Percentiles rank a stretch among this genome's conserved stretches.
phyloP scores from a whole-genome alignment of 805 yeast genomes.

The Peterozyma xylosa region DNA sequence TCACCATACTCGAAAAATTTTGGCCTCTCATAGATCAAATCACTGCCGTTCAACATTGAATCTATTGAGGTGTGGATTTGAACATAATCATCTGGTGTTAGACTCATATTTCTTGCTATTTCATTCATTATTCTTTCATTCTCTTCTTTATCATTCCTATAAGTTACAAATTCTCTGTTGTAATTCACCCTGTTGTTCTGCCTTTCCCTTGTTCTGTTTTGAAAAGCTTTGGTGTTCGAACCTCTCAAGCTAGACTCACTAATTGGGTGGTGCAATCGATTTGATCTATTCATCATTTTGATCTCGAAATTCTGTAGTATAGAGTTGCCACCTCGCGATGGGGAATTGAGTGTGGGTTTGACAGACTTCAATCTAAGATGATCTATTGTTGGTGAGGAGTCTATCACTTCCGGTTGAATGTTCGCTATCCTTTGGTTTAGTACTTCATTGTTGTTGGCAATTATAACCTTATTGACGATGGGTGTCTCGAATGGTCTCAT shows the following conservation, averaged over 20 bases:
- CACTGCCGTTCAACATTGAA: constrained; percentile 7
- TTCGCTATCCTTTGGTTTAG: too few relatives aligned
- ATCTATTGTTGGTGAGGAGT: background rate
- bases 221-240: background rate
- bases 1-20: constrained; percentile 6
- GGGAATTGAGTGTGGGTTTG: background rate
- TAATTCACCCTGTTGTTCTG: constrained; percentile 3
- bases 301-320: background rate
- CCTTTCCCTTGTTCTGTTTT: background rate
- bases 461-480: too few relatives aligned
- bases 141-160: constrained; percentile 2
- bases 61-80: constrained; percentile 6
- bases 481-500: too few relatives aligned
- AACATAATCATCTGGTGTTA: constrained; percentile 3
- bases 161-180: constrained; percentile 5
- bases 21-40: constrained; percentile 6
- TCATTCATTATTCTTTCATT: constrained; percentile 6
- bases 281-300: background rate
- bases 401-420: too few relatives aligned
- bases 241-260: background rate
- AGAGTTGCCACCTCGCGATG: background rate
- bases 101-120: constrained; percentile 6
- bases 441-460: too few relatives aligned
- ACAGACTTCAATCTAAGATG: background rate
- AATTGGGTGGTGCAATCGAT: background rate